phyloP scores from a whole-genome alignment of 805 yeast species.

The Teunomyces barrocoloradensis region DNA sequence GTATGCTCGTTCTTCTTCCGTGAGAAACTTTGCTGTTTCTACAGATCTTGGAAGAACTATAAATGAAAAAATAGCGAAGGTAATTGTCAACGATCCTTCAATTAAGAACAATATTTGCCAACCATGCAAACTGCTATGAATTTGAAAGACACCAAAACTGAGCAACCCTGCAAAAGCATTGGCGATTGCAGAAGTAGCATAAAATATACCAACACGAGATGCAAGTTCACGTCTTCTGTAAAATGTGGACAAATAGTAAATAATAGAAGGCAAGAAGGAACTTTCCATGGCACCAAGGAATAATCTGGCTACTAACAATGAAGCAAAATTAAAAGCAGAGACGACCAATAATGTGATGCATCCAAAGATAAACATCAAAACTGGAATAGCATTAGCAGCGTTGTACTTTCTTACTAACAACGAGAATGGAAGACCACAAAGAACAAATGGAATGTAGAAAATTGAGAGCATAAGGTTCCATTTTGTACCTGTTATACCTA shows the following conservation, averaged over 20 bases:
- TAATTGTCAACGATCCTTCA: constrained; percentile 43
- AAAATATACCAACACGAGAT: constrained; percentile 33
- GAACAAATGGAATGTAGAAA: constrained; percentile 45
- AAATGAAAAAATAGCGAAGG: constrained; percentile 30
- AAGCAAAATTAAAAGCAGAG: constrained; percentile 38
- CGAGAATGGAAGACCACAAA: constrained; percentile 44
- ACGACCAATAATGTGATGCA: constrained; percentile 36
- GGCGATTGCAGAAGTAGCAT: constrained; percentile 33
- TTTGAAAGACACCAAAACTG: constrained; percentile 37
- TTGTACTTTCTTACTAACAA: constrained; percentile 39
- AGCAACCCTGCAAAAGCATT: constrained; percentile 39
- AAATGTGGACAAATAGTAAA: constrained; percentile 35
- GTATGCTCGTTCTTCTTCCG: constrained; percentile 38
- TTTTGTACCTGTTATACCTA: constrained; percentile 39
- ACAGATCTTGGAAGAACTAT: constrained; percentile 38
- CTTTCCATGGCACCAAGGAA: constrained; percentile 37
- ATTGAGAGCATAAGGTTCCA: constrained; percentile 48
- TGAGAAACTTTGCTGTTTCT: constrained; percentile 33
- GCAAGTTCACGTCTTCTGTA: constrained; percentile 39
- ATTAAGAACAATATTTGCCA: constrained; percentile 49
- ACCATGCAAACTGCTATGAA: constrained; percentile 36
- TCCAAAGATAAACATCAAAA: constrained; percentile 46
- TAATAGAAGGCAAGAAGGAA: constrained; percentile 39
- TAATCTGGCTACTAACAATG: constrained; percentile 29
- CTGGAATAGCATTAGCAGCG: constrained; percentile 45